Conservation (phyloP, 2,329 filamentous ascomycete genomes). For the Epichloe aotearoae region DNA sequence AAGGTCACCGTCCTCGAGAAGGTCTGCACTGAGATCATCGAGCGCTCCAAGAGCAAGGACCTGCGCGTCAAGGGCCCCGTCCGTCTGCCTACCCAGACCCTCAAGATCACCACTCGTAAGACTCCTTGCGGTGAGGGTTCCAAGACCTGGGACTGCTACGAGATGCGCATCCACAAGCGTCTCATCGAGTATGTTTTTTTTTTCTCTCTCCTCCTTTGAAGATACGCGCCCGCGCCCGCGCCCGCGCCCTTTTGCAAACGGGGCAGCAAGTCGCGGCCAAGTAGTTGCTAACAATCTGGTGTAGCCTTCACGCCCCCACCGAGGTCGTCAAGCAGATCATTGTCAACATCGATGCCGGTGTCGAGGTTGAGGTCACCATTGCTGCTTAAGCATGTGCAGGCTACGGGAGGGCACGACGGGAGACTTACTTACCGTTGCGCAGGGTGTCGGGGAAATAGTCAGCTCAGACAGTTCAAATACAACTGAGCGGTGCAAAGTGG, state of each 20-base stretch:
- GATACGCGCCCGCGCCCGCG: too few species aligned
- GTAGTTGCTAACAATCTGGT: slow-evolving; percentile 9
- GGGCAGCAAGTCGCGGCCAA: not conserved
- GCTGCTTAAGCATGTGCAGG: slow-evolving; percentile 47
- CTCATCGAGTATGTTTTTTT: slow-evolving; percentile 64
- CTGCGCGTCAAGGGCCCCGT: slow-evolving; percentile 97
- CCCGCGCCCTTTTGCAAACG: not conserved
- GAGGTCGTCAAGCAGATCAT: slow-evolving; percentile 97
- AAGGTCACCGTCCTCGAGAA: slow-evolving; percentile 96
- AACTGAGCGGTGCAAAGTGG: not conserved
- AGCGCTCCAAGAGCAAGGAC: slow-evolving; percentile 97
- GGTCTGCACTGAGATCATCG: slow-evolving; percentile 95
- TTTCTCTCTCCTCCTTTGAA: too few species aligned
- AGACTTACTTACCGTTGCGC: not conserved
- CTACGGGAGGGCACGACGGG: not conserved
- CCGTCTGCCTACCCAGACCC: slow-evolving; percentile 91
- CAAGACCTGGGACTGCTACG: slow-evolving; percentile 98
- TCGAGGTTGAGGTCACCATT: slow-evolving; percentile 88
- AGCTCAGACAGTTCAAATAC: slow-evolving; percentile 5
- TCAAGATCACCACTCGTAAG: slow-evolving; percentile 97
- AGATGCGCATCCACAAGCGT: slow-evolving; percentile 99
- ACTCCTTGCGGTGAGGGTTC: slow-evolving; percentile 98
- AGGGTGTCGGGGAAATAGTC: not conserved
- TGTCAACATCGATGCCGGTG: slow-evolving; percentile 88
- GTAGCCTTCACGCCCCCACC: slow-evolving; percentile 82